Base-by-base conservation (phyloP, 805 yeast genomes). In the Priceomyces melissophilus region DNA sequence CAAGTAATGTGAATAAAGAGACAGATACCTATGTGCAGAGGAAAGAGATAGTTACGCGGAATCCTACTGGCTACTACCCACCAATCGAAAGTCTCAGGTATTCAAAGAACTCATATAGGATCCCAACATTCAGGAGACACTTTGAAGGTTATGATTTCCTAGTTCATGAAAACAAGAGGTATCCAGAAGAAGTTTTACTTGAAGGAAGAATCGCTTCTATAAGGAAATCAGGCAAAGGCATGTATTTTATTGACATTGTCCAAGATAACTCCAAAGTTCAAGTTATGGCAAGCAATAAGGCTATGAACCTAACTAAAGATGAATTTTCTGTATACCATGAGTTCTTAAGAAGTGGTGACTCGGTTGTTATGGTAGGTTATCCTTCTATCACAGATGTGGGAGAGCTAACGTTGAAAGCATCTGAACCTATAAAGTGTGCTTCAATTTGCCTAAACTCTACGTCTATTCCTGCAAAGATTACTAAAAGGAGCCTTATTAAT, bases 351-450 rank as follows among this genome's bases (percentile, higher is more conserved):
- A 75, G 75, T 15, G 96, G 96, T 0, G 99, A 91, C 54, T 75
- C 73, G 33, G 64, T 91, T 3, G 63, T 77, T 6, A 78, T 82
- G 16, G 52, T 61, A 3, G 99, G 99, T 0, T 56, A 50, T 16
- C 89, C 96, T 0, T 87, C 91, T 17, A 58, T 75, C 2, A 87
- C 97, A 0, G 79, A 82, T 40, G 78, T 79, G 3, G 93, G 91
- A 0, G 96, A 90, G 48, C 63, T 89, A 6, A 83, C 96, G 1
- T 54, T 91, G 38, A 79, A 84, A 46, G 71, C 82, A 10, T 60
- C 63, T 0, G 44, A 55, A n/a, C 72, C 80, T 2, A 57, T 86
- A 2, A 45, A 37, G 17, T 59, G 88, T 10, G 71, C 84, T 5
- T 60, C 90, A 0, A 91, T 96, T 0, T 74, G 90, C 13, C 68